Evolutionary conservation across 1,139 yeast species (phyloP).

Genomic region (Yamadazyma atlantica): DNA sequence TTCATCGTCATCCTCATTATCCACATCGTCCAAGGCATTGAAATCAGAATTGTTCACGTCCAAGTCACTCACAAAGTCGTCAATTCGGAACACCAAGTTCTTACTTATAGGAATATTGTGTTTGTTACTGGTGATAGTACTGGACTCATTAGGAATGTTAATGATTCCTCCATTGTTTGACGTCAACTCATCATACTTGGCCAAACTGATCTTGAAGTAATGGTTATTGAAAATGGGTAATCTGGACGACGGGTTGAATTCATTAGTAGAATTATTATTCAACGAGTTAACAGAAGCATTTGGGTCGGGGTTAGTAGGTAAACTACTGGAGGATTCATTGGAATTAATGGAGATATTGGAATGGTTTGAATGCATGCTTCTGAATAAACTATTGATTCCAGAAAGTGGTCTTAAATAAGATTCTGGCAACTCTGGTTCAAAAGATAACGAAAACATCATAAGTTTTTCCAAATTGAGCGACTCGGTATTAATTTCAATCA

Average conservation of each 20-base stretch:
- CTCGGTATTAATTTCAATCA: slow-evolving; percentile 42
- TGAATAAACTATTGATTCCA: slow-evolving; percentile 3
- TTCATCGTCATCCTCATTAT: slow-evolving; percentile 29
- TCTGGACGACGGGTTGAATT: slow-evolving; percentile 20
- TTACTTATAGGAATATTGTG: slow-evolving; percentile 33
- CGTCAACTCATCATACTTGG: slow-evolving; percentile 38
- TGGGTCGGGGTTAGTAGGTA: slow-evolving; percentile 5
- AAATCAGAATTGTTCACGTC: slow-evolving; percentile 20
- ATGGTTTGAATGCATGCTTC: slow-evolving; percentile 10
- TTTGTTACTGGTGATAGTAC: slow-evolving; percentile 10
- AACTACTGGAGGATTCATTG: slow-evolving; percentile 21
- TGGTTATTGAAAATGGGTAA: slow-evolving; percentile 42
- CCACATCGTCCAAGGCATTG: slow-evolving; percentile 22
- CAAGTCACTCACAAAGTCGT: slow-evolving; percentile 37
- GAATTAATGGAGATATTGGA: slow-evolving; percentile 32
- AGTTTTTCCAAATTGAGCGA: slow-evolving; percentile 38
- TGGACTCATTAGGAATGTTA: slow-evolving; percentile 5
- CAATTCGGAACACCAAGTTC: slow-evolving; percentile 38
- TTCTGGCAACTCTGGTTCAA: slow-evolving; percentile 45
- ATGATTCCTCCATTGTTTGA: slow-evolving; percentile 1
- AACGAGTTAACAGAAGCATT: slow-evolving; percentile 1
- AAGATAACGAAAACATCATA: slow-evolving; percentile 37
- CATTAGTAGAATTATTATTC: slow-evolving; percentile 4
- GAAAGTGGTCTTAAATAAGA: slow-evolving; percentile 27
- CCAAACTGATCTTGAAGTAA: slow-evolving; percentile 35